These are phyloP conservation scores for Cercospora zeae-maydis DNA, from an alignment of 2,329 filamentous ascomycete genomes.

Conservation along the genomic window DNA sequence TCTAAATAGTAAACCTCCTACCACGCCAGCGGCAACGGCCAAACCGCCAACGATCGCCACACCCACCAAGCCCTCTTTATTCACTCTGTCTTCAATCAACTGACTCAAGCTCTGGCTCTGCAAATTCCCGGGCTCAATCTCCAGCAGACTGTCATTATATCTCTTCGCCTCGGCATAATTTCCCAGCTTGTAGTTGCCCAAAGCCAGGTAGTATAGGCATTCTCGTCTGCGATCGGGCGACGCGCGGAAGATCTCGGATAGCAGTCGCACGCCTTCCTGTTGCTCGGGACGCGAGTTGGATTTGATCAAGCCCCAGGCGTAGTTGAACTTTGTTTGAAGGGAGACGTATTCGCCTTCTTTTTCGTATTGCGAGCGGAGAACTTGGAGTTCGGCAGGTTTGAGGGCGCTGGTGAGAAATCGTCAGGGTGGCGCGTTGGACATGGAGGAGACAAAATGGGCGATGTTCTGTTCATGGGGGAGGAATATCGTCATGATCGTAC, in stretches of 20 bases:
- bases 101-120: constrained; percentile 82
- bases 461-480: background rate
- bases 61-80: constrained; percentile 88
- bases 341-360: constrained; percentile 97
- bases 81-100: constrained; percentile 93
- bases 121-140: constrained; percentile 86
- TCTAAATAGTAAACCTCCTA: constrained; percentile 81
- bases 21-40: constrained; percentile 86
- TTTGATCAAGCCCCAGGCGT: constrained; percentile 98
- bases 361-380: constrained; percentile 89
- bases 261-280: constrained; percentile 27
- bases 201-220: constrained; percentile 95
- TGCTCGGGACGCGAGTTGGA: constrained; percentile 71
- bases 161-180: constrained; percentile 93
- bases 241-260: constrained; percentile 72
- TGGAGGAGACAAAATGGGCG: background rate
- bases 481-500: constrained; percentile 45
- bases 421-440: background rate
- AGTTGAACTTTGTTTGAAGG: constrained; percentile 99
- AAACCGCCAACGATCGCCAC: constrained; percentile 93
- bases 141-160: constrained; percentile 89
- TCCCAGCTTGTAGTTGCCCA: constrained; percentile 96
- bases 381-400: constrained; percentile 86
- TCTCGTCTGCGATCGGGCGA: constrained; percentile 90
- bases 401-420: constrained; percentile 60